Percentiles rank a stretch among this genome's conserved stretches.
phyloP scores from a whole-genome alignment of 148 eudicot species.

The Diospyros lotus region DNA sequence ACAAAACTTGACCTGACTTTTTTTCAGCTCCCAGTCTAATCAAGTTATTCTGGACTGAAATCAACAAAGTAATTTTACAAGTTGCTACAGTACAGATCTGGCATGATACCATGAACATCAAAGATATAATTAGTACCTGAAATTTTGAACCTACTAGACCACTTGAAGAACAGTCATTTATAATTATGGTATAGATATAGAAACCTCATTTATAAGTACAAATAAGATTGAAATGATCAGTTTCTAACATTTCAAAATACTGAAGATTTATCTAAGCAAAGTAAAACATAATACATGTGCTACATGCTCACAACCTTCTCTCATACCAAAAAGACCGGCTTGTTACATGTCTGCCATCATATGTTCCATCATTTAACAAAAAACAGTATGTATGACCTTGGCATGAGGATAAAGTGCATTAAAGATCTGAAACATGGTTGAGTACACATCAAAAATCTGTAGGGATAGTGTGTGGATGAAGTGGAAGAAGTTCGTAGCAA shows the following conservation, averaged over 20 bases:
- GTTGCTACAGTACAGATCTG: constrained; percentile 6
- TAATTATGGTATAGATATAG: neutral
- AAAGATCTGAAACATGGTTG: neutral
- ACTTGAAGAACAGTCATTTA: constrained; percentile 3
- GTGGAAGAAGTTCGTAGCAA: no score
- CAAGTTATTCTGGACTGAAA: neutral
- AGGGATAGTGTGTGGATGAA: no score
- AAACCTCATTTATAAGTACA: neutral
- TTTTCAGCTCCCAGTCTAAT: neutral
- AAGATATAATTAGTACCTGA: constrained; percentile 5
- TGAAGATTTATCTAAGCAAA: constrained; percentile 1
- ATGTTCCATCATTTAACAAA: neutral
- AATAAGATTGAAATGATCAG: neutral
- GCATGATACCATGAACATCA: constrained; percentile 6
- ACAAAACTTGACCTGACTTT: neutral
- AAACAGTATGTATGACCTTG: neutral
- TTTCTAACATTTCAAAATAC: neutral
- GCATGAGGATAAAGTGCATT: neutral
- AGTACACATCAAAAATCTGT: neutral
- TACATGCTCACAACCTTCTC: constrained; percentile 1
- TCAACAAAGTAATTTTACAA: constrained; percentile 3
- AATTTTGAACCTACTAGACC: constrained; percentile 11
- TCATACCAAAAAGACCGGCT: neutral
- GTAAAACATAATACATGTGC: neutral
- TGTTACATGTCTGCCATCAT: neutral